These are phyloP conservation scores for Pyricularia pennisetigena DNA, from an alignment of 2,329 filamentous ascomycete species.

Conservation along the genomic window DNA sequence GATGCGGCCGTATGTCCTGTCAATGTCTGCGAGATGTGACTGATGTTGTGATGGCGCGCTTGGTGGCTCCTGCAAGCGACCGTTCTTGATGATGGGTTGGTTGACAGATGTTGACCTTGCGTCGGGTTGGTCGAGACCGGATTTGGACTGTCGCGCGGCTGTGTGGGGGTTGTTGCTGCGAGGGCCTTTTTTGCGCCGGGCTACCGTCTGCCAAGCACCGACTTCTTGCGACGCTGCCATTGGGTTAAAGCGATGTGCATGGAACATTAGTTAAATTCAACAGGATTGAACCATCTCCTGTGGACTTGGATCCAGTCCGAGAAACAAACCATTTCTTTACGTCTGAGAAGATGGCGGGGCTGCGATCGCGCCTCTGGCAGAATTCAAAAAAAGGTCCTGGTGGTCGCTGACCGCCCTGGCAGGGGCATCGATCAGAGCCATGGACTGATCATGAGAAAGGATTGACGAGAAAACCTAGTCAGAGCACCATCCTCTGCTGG, in stretches of 20 bases:
- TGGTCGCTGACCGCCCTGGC: not conserved
- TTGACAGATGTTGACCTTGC: not conserved
- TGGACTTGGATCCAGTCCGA: not conserved
- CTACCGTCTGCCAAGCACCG: not conserved
- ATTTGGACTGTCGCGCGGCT: not conserved
- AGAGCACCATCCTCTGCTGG: too few relatives aligned
- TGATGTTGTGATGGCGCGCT: not conserved
- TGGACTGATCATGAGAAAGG: not conserved
- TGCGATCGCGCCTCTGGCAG: not conserved
- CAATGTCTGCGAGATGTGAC: not conserved
- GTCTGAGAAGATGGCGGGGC: not conserved
- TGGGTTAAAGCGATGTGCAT: not conserved
- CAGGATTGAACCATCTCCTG: not conserved
- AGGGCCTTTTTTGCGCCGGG: not conserved
- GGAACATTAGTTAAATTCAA: not conserved
- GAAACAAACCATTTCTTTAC: not conserved
- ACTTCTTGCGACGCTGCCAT: not conserved
- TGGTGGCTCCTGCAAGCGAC: not conserved
- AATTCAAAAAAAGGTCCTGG: not conserved
- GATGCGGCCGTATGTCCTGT: conserved; percentile 9
- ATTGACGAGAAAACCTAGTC: not conserved
- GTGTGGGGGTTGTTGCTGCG: not conserved
- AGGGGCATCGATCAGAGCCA: not conserved
- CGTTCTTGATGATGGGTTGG: not conserved
- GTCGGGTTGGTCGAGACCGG: not conserved